Evolutionary conservation across 2,329 filamentous ascomycete species (phyloP), one percentile per base, ranked within the genome.

Genomic region (Diaporthe australafricana): DNA sequence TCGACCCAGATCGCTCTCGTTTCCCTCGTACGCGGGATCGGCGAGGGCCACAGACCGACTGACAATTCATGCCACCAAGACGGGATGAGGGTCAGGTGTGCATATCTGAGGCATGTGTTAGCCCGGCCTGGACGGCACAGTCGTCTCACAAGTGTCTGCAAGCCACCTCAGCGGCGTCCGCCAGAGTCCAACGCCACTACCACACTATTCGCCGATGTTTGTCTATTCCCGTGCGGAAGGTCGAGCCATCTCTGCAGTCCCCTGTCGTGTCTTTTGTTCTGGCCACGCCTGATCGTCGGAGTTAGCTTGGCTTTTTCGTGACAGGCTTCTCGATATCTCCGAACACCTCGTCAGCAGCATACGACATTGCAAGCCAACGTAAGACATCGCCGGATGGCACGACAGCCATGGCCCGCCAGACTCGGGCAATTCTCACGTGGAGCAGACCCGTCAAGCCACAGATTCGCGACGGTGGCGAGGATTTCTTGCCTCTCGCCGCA

Each of bases 121-220:
- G 57, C 22, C 70, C 62, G 70, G 66, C 25, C 32, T 40, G 45
- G 30, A 60, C 63, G 70, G 66, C 66, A 72, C 47, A 68, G 32
- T 62, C 53, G 68, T 68, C 72, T 56, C 65, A 73, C 69, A 68
- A 71, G 32, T 40, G 48, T 57, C 66, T 73, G 50, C 72, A 73
- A 69, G 72, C 69, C 72, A 65, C 69, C 45, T 68, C 32, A 68
- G 68, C 68, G 35, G 38, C 30, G 60, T 53, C 30, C 60, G 62
- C 47, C 47, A 53, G 47, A 22, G 16, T 20, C 17, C 7, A 42
- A 55, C 57, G 25, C 63, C 35, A 55, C 63, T 25, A 55, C 35
- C 60, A 38, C 30, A 38, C 11, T 50, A 65, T 72, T 63, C 65
- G 65, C 47, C 65, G 25, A 48, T 42, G 22, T 52, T 52, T 14